These are phyloP conservation scores for Dryas octopetala DNA, from an alignment of 306 rosid species.

Conservation along the genomic window DNA sequence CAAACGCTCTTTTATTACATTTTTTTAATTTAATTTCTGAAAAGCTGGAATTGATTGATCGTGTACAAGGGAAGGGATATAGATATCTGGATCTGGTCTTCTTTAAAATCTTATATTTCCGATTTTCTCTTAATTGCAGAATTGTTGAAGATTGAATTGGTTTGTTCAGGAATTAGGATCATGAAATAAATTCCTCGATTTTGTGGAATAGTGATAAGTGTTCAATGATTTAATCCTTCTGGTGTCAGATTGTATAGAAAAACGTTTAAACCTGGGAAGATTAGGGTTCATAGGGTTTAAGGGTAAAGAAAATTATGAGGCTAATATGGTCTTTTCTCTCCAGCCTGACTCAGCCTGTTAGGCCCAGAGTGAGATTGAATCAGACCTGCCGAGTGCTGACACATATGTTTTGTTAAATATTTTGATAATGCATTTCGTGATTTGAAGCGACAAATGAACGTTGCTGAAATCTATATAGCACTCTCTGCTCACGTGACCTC, in stretches of 20 bases:
- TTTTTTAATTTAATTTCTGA: neutral
- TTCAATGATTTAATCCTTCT: neutral
- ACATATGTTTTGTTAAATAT: conserved; percentile 20
- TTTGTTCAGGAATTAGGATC: conserved; percentile 3
- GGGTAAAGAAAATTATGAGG: conserved; percentile 19
- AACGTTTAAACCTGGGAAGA: neutral
- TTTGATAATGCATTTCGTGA: conserved; percentile 17
- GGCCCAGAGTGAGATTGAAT: conserved; percentile 5
- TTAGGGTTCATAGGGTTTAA: conserved; percentile 25
- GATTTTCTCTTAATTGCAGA: conserved; percentile 9
- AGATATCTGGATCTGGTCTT: conserved; percentile 3
- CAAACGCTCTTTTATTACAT: neutral
- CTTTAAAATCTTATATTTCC: neutral
- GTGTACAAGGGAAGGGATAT: neutral
- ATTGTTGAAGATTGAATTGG: neutral
- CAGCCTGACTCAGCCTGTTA: conserved; percentile 9
- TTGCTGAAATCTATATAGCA: conserved; percentile 25
- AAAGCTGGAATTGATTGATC: neutral
- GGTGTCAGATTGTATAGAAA: neutral
- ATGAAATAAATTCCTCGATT: conserved; percentile 19
- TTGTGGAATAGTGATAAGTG: neutral
- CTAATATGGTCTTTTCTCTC: conserved; percentile 22
- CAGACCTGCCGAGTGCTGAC: conserved; percentile 1
- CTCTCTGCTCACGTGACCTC: conserved; percentile 22
- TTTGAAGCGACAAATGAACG: conserved; percentile 14